Evolutionary conservation across 2,329 filamentous ascomycete genomes (phyloP), one percentile per base, ranked within the genome.

Genomic region (Fusarium piperis): DNA sequence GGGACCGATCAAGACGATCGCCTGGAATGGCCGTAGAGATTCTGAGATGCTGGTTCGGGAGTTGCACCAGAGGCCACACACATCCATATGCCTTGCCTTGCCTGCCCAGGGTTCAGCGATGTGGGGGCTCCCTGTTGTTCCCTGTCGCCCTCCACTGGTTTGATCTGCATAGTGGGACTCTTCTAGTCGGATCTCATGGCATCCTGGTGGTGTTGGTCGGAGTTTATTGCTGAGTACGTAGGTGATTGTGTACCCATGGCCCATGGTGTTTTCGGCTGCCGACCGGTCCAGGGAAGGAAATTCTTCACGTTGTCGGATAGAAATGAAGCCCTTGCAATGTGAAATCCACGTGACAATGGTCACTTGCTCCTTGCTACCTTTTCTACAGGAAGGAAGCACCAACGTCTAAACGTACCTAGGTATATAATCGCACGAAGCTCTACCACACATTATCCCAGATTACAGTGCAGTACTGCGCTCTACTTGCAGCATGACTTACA

Each of bases 21-120:
- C 59, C 15, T 68, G 62, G 59, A 66, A 67, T 72, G 71, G 35
- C 23, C 59, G 36, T 68, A 33, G 39, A 41, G 52, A 51, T 52
- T 68, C 60, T 33, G 44, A 48, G 44, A 48, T 48, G 44, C 26
- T 30, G 44, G 44, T n/a, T 48, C 44, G 44, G 26, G 44, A 48
- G 44, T n/a, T 28, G 44, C 23, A 48, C 51, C 52, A 26, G 5
- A 32, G n/a, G 32, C 32, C 32, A 39, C 16, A 61, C 30, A 48
- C 11, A n/a, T 30, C 44, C 48, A 53, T 35, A 30, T 32, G 35
- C 28, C 46, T n/a, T 38, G 28, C n/a, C 56, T 23, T 23, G 23
- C 23, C 23, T 38, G 28, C n/a, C 56, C 26, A 30, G 56, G 28
- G 56, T 57, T 41, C 23, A 57, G 48, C 32, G 30, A 60, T 26